phyloP scores from a whole-genome alignment of 768 basidiomycete species.

The Psilocybe cubensis region DNA sequence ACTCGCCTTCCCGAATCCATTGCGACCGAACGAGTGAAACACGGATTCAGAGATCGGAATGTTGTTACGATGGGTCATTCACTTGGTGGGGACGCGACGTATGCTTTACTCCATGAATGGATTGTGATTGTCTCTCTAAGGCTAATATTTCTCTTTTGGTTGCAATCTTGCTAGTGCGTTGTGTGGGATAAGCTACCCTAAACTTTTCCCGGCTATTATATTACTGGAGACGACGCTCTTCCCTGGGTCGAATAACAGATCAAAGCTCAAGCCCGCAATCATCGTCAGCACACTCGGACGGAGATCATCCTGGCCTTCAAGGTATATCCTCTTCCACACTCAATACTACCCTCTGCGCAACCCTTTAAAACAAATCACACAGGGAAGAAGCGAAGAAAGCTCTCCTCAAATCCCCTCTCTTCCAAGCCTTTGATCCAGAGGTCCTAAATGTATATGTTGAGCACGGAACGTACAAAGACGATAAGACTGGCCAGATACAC shows the following conservation, averaged over 20 bases:
- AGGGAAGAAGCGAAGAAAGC: constrained; percentile 26
- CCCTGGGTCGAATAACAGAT: constrained; percentile 11
- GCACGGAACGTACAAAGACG: constrained; percentile 24
- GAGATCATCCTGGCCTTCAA: constrained; percentile 27
- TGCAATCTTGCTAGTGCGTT: constrained; percentile 13
- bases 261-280: constrained; percentile 3
- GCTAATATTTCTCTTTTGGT: background rate
- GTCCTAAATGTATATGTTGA: constrained; percentile 24
- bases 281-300: constrained; percentile 20
- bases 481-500: constrained; percentile 20
- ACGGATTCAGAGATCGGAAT: constrained; percentile 20
- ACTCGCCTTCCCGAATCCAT: constrained; percentile 11
- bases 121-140: background rate
- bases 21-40: constrained; percentile 6
- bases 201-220: constrained; percentile 22
- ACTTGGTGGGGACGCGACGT: constrained; percentile 29
- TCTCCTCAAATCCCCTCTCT: constrained; percentile 23
- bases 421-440: constrained; percentile 23
- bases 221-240: constrained; percentile 24
- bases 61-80: constrained; percentile 27
- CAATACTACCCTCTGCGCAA: background rate
- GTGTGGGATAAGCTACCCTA: constrained; percentile 24
- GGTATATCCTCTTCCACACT: constrained; percentile 3
- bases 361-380: background rate
- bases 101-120: constrained; percentile 1